phyloP scores from a whole-genome alignment of 106 monocot species.

The Apostasia shenzhenica region DNA sequence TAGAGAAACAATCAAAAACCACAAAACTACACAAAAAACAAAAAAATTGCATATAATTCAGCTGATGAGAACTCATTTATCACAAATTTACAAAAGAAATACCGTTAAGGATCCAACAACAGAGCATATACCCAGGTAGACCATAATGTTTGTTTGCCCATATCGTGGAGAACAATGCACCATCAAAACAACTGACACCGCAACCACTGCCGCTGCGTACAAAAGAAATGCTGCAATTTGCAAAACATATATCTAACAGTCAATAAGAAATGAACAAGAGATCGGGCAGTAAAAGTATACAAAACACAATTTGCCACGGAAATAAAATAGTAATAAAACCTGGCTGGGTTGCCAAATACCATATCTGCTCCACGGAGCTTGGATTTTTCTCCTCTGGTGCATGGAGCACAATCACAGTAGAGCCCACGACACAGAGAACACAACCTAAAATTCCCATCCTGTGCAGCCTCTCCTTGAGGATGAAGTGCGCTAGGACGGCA shows the following conservation, averaged over 20 bases:
- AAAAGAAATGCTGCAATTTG: slow-evolving; percentile 64
- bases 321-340: slow-evolving; percentile 22
- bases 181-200: slow-evolving; percentile 67
- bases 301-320: neutral
- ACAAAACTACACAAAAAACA: neutral
- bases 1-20: neutral
- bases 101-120: slow-evolving; percentile 87
- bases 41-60: neutral
- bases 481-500: slow-evolving; percentile 66
- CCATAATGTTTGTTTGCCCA: slow-evolving; percentile 83
- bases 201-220: slow-evolving; percentile 57
- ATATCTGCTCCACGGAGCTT: slow-evolving; percentile 75
- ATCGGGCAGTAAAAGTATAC: neutral
- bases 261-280: neutral
- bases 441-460: slow-evolving; percentile 88
- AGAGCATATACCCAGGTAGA: slow-evolving; percentile 87
- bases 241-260: slow-evolving; percentile 1
- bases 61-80: neutral
- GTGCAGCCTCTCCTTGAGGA: slow-evolving; percentile 58
- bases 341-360: slow-evolving; percentile 83
- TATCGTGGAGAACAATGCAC: slow-evolving; percentile 65
- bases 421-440: slow-evolving; percentile 76
- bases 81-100: slow-evolving; percentile 1
- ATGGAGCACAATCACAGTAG: slow-evolving; percentile 79
- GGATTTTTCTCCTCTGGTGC: slow-evolving; percentile 73